Base-by-base conservation (phyloP, 2,329 filamentous ascomycete species). In the Chalaropsis thielavioides region DNA sequence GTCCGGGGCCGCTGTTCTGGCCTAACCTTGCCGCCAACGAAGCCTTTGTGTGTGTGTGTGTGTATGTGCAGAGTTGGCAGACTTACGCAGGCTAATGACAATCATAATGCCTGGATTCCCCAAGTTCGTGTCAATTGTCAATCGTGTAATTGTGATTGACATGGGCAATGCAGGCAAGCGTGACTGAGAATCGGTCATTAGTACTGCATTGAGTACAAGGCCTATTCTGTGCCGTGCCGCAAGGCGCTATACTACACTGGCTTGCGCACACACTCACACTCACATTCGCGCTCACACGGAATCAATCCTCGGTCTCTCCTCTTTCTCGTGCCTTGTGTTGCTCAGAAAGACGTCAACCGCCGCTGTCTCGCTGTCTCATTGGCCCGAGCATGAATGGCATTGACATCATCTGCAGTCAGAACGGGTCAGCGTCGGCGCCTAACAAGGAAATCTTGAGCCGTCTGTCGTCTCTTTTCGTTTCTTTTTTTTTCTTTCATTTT, bases 71-170 rank as follows among this genome's bases (percentile, higher is more conserved):
- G 17, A 43, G 27, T 24, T 56, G 51, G 13, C 51, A 56, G 24
- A 31, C 51, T 13, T 31, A 56, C 51, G 22, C 51, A 27, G 27
- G 22, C 51, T 19, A 56, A 56, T 56, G 22, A 13, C 51, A 27
- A 15, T 31, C 22, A 17, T 31, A 24, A 56, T 31, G 22, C 13
- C 15, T 15, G 4, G 15, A 43, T 43, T 15, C 44, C 22, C n/a
- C 7, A 49, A 24, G 44, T 17, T 56, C 22, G 27, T 56, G 51
- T 58, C 24, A 58, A 58, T 46, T 58, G 24, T 31, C 51, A 51
- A 51, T 10, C 3, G 51, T 58, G 24, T 58, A 58, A 58, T 35
- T 58, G 51, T n/a, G 51, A 58, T 58, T 58, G 51, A n/a, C 51
- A 35, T 58, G 27, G 51, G 24, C 11, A 58, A 35, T 38, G 51